Conservation (phyloP, 768 basidiomycete species). For the Gymnopilus junonius region DNA sequence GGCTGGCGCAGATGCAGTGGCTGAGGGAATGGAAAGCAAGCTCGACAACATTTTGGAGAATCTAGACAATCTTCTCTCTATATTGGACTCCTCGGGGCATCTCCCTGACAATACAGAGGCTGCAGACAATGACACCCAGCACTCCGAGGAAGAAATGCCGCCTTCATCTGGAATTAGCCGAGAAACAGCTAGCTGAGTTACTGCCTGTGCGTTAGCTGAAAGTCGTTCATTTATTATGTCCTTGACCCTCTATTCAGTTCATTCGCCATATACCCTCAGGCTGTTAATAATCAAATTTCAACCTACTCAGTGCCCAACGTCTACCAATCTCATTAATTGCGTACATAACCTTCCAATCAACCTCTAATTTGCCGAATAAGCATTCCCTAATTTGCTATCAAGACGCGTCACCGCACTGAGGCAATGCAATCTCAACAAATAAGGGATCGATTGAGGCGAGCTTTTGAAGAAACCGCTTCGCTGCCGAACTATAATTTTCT, state of each 20-base stretch:
- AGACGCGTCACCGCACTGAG: no score
- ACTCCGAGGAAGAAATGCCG: not conserved
- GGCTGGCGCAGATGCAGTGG: conserved; percentile 61
- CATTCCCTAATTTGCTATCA: no score
- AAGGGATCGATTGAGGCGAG: no score
- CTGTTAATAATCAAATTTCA: no score
- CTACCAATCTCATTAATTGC: no score
- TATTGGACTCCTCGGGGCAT: conserved; percentile 35
- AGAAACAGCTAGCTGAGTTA: not conserved
- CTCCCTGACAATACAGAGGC: not conserved
- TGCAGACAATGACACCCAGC: not conserved
- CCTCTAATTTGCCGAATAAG: no score
- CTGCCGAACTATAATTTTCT: no score
- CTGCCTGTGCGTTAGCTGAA: not conserved
- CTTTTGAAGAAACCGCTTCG: no score
- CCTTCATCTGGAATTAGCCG: not conserved
- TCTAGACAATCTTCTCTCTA: conserved; percentile 56
- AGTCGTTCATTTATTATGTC: no score
- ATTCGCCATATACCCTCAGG: not conserved
- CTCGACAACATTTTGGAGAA: conserved; percentile 65
- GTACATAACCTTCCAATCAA: no score
- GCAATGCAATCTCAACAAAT: no score
- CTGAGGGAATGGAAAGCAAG: conserved; percentile 61
- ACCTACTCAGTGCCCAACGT: no score
- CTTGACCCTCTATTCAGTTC: not conserved